Evolutionary conservation across 148 eudicot species (phyloP).

Genomic region (Vaccinium corymbosum): DNA sequence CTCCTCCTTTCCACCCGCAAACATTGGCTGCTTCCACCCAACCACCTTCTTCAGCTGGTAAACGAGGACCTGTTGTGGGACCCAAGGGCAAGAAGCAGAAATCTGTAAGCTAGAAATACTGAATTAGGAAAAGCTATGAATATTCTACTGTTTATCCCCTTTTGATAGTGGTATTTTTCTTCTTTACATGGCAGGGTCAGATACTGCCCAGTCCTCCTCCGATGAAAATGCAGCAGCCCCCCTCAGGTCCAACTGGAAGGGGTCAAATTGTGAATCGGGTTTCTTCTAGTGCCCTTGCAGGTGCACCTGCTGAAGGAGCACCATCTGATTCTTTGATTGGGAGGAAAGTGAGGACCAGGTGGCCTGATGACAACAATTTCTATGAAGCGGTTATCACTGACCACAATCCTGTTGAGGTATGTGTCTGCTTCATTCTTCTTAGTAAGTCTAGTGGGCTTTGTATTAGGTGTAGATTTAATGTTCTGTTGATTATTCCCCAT

Average conservation of each 20-base stretch:
- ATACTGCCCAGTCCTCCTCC: slow-evolving; percentile 34
- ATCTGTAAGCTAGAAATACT: slow-evolving; percentile 35
- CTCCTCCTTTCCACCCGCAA: slow-evolving; percentile 47
- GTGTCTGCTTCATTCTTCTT: not conserved
- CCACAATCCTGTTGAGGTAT: slow-evolving; percentile 48
- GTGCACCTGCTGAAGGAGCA: slow-evolving; percentile 39
- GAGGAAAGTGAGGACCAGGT: slow-evolving; percentile 60
- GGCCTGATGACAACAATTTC: slow-evolving; percentile 73
- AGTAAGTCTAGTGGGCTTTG: not conserved
- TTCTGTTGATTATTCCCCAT: not conserved
- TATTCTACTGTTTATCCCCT: not conserved
- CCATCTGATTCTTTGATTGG: slow-evolving; percentile 47
- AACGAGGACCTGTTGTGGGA: slow-evolving; percentile 44
- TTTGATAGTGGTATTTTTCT: slow-evolving; percentile 1
- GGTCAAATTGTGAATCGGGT: slow-evolving; percentile 41
- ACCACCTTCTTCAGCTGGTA: slow-evolving; percentile 50
- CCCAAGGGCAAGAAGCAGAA: slow-evolving; percentile 54
- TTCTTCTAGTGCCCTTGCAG: slow-evolving; percentile 32
- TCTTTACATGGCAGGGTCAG: slow-evolving; percentile 21
- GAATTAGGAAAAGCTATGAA: not conserved
- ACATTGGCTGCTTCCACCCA: slow-evolving; percentile 37
- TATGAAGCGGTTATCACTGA: slow-evolving; percentile 58
- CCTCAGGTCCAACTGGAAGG: slow-evolving; percentile 40
- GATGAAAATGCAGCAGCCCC: slow-evolving; percentile 37
- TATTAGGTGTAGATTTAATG: not conserved